Evolutionary conservation across 2,329 filamentous ascomycete species (phyloP).

Genomic region (Curvularia lunata): DNA sequence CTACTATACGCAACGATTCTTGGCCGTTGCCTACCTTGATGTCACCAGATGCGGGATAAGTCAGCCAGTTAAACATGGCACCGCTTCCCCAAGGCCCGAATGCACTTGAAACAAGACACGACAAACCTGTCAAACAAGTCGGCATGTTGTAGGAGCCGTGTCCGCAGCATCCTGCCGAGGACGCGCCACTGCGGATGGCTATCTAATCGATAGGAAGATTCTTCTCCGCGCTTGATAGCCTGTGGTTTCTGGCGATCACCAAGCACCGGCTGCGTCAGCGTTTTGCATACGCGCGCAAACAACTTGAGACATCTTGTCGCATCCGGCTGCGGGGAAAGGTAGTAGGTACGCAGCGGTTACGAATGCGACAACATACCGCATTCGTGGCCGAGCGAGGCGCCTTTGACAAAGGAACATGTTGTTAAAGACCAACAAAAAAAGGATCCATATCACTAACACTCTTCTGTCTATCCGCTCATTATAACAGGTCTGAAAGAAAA

Average conservation of each 20-base stretch:
- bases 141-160: background rate
- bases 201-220: conserved; percentile 33
- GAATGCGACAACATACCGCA: background rate
- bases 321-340: background rate
- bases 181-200: conserved; percentile 23
- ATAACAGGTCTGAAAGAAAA: conserved; percentile 1
- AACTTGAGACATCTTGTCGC: conserved; percentile 2
- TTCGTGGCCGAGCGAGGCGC: background rate
- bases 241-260: conserved; percentile 7
- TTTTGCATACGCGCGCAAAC: conserved; percentile 9
- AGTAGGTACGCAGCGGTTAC: background rate
- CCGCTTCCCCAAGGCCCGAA: conserved; percentile 5
- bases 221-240: conserved; percentile 20
- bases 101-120: conserved; percentile 5
- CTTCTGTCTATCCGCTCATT: background rate
- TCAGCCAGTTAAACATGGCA: background rate
- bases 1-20: conserved; percentile 1
- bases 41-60: conserved; percentile 1
- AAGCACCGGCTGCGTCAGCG: conserved; percentile 7
- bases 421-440: conserved; percentile 3
- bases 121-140: conserved; percentile 2
- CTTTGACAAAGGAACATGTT: conserved; percentile 6
- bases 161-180: background rate
- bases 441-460: conserved; percentile 1
- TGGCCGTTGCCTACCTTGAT: conserved; percentile 3